Conservation (phyloP, 768 basidiomycete genomes). For the Asterophora lycoperdoides region DNA sequence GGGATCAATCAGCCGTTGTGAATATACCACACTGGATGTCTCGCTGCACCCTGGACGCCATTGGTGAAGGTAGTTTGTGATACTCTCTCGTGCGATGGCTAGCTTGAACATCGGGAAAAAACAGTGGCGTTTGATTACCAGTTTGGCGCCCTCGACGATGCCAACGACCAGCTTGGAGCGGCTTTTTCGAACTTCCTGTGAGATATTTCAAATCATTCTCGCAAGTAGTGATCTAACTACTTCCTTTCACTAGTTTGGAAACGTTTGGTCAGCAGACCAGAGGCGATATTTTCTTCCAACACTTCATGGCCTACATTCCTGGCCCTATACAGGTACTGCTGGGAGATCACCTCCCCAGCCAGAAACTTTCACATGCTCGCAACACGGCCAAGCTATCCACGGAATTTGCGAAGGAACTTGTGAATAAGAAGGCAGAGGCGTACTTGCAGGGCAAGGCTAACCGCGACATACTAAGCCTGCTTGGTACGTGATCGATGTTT, state of each 20-base stretch:
- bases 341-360: slow-evolving; percentile 26
- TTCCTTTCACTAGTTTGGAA: slow-evolving; percentile 22
- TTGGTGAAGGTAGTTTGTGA: slow-evolving; percentile 40
- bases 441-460: slow-evolving; percentile 30
- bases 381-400: slow-evolving; percentile 29
- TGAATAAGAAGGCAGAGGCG: slow-evolving; percentile 32
- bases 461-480: slow-evolving; percentile 39
- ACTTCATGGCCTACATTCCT: slow-evolving; percentile 28
- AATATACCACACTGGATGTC: slow-evolving; percentile 37
- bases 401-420: slow-evolving; percentile 31
- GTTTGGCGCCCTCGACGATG: slow-evolving; percentile 37
- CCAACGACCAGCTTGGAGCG: slow-evolving; percentile 32
- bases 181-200: slow-evolving; percentile 36
- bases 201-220: slow-evolving; percentile 4
- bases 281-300: slow-evolving; percentile 29
- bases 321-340: slow-evolving; percentile 29
- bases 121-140: slow-evolving; percentile 48
- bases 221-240: background rate
- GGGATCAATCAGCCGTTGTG: slow-evolving; percentile 26
- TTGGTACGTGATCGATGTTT: slow-evolving; percentile 27
- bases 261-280: slow-evolving; percentile 28
- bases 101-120: background rate
- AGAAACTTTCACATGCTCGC: slow-evolving; percentile 27
- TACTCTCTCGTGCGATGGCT: background rate
- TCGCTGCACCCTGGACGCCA: slow-evolving; percentile 45